A percentile compares a stretch with the other conserved stretches of the same genome.
phyloP scores from a whole-genome alignment of 306 rosid genomes.

The Luffa acutangula region DNA sequence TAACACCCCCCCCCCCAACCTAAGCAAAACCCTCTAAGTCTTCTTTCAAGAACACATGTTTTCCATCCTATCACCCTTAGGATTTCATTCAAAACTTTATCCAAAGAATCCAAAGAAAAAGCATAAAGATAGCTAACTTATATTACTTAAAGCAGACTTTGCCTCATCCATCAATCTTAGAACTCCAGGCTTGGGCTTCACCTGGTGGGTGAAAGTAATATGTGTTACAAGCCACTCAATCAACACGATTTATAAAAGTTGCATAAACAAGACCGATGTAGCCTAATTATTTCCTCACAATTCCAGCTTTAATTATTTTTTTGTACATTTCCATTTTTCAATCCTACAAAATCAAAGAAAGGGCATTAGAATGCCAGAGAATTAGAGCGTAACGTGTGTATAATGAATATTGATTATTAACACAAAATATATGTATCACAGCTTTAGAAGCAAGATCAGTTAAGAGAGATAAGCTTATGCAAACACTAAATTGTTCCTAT shows the following conservation, averaged over 20 bases:
- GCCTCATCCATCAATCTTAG: conserved; percentile 84
- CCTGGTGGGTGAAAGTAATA: conserved; percentile 29
- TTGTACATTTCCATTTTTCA: conserved; percentile 94
- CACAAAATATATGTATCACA: background rate
- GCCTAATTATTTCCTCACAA: too few relatives aligned
- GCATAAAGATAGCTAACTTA: too few relatives aligned
- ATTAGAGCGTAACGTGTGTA: background rate
- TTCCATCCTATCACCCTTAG: too few relatives aligned
- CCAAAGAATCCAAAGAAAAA: too few relatives aligned
- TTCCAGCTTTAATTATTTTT: conserved; percentile 79
- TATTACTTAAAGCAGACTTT: conserved; percentile 64
- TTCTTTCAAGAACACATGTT: too few relatives aligned
- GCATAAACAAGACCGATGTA: too few relatives aligned
- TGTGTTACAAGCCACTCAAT: background rate
- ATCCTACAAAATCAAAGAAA: conserved; percentile 40
- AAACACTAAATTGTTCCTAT: too few relatives aligned
- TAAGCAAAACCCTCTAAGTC: too few relatives aligned
- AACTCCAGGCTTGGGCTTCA: conserved; percentile 88
- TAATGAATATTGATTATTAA: background rate
- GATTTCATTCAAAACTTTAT: too few relatives aligned
- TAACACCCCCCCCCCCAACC: too few relatives aligned
- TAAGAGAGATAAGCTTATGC: background rate
- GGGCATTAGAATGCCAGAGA: background rate
- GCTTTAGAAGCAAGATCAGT: background rate
- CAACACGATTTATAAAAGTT: too few relatives aligned